Conservation (phyloP, 129 eudicot genomes). For the Rutidosis leptorrhynchoides region DNA sequence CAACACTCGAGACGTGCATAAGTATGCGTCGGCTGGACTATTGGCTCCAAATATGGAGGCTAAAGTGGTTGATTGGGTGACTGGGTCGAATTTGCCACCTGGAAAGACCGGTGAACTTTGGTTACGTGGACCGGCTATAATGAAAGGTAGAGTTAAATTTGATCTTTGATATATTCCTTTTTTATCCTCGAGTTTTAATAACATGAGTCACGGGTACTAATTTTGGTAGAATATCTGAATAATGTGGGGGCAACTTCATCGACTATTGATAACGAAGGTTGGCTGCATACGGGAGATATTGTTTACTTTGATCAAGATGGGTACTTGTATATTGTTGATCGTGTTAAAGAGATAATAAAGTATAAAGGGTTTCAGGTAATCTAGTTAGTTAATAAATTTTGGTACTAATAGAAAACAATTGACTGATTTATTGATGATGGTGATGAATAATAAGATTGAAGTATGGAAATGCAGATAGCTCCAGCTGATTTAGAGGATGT, state of each 20-base stretch:
- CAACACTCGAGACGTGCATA: conserved; percentile 32
- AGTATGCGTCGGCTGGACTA: conserved; percentile 68
- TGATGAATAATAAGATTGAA: not conserved
- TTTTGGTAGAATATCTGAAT: conserved; percentile 62
- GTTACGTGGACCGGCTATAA: conserved; percentile 65
- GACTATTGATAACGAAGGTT: conserved; percentile 70
- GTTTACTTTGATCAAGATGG: conserved; percentile 82
- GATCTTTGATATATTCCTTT: not conserved
- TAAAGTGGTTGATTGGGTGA: conserved; percentile 70
- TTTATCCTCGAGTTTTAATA: not conserved
- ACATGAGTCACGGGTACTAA: conserved; percentile 5
- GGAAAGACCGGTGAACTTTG: conserved; percentile 81
- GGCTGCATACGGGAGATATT: conserved; percentile 92
- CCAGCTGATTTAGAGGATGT: conserved; percentile 92
- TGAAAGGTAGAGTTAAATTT: conserved; percentile 58
- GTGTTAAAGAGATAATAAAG: conserved; percentile 87
- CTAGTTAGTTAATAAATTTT: not conserved
- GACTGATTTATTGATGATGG: not conserved
- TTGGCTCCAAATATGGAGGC: conserved; percentile 82
- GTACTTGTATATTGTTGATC: conserved; percentile 64
- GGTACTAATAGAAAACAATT: not conserved
- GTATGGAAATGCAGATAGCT: conserved; percentile 53
- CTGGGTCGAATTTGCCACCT: conserved; percentile 64
- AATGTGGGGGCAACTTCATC: conserved; percentile 64
- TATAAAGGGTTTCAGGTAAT: conserved; percentile 95